Conservation (phyloP, 2,329 filamentous ascomycete species). For the Penicillium sp. region DNA sequence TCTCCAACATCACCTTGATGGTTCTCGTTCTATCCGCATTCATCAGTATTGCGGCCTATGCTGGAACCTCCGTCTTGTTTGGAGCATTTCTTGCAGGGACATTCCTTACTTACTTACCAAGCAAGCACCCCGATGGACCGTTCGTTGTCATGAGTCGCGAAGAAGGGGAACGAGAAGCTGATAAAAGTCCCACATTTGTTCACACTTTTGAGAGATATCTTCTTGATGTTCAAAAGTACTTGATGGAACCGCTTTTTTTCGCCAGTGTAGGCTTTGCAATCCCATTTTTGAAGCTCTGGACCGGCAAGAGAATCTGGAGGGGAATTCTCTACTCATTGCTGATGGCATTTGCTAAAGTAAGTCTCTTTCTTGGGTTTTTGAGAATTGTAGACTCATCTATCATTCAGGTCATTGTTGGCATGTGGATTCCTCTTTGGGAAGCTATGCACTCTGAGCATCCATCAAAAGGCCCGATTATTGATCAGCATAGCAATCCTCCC, state of each 20-base stretch:
- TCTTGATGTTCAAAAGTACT: slow-evolving; percentile 37
- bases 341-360: slow-evolving; percentile 37
- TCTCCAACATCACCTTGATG: slow-evolving; percentile 43
- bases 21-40: slow-evolving; percentile 37
- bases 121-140: slow-evolving; percentile 40
- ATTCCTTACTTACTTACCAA: slow-evolving; percentile 43
- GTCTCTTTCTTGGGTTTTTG: not conserved
- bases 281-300: slow-evolving; percentile 38
- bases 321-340: slow-evolving; percentile 35
- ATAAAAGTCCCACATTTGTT: slow-evolving; percentile 44
- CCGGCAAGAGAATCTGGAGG: slow-evolving; percentile 37
- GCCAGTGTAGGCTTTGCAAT: slow-evolving; percentile 39
- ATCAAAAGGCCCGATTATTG: not conserved
- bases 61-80: slow-evolving; percentile 45
- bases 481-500: not conserved
- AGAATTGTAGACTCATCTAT: not conserved
- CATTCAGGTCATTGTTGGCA: slow-evolving; percentile 31
- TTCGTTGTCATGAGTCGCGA: slow-evolving; percentile 41
- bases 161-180: slow-evolving; percentile 35
- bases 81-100: slow-evolving; percentile 43
- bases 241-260: slow-evolving; percentile 40
- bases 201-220: slow-evolving; percentile 47
- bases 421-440: slow-evolving; percentile 33
- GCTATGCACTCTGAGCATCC: not conserved
- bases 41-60: slow-evolving; percentile 38